These are phyloP conservation scores for Wickerhamiella galacta DNA, from an alignment of 805 yeast genomes.

Conservation along the genomic window DNA sequence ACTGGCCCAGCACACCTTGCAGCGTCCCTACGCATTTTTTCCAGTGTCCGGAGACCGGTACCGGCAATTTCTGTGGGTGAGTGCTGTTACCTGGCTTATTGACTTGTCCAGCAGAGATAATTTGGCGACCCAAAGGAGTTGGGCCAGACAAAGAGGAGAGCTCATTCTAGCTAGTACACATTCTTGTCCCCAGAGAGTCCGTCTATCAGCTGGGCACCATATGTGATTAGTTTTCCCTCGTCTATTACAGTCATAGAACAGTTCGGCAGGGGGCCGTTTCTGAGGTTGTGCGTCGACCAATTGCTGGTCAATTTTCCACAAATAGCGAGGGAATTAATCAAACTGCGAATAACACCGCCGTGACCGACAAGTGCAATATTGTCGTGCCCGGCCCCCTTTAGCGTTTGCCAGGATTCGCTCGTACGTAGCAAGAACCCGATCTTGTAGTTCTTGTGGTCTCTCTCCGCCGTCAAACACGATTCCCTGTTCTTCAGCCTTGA, in stretches of 20 bases:
- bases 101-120: background rate
- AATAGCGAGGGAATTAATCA: slow-evolving; percentile 5
- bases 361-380: slow-evolving; percentile 13
- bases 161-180: too few relatives aligned
- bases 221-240: slow-evolving; percentile 6
- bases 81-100: slow-evolving; percentile 1
- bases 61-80: too few relatives aligned
- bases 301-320: slow-evolving; percentile 1
- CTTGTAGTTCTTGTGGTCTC: slow-evolving; percentile 4
- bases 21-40: slow-evolving; percentile 10
- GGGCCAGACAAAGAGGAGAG: too few relatives aligned
- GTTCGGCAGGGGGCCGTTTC: slow-evolving; percentile 6
- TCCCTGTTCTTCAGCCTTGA: too few relatives aligned
- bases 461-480: slow-evolving; percentile 11
- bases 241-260: slow-evolving; percentile 13
- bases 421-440: slow-evolving; percentile 8
- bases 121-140: too few relatives aligned
- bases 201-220: slow-evolving; percentile 8
- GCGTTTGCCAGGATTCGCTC: slow-evolving; percentile 1
- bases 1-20: slow-evolving; percentile 10
- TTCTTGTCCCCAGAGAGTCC: too few relatives aligned
- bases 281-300: background rate
- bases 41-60: slow-evolving; percentile 1
- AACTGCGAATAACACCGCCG: slow-evolving; percentile 13
- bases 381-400: slow-evolving; percentile 1